Evolutionary conservation across 2,329 filamentous ascomycete genomes (phyloP).

Genomic region (Balansia obtecta): DNA sequence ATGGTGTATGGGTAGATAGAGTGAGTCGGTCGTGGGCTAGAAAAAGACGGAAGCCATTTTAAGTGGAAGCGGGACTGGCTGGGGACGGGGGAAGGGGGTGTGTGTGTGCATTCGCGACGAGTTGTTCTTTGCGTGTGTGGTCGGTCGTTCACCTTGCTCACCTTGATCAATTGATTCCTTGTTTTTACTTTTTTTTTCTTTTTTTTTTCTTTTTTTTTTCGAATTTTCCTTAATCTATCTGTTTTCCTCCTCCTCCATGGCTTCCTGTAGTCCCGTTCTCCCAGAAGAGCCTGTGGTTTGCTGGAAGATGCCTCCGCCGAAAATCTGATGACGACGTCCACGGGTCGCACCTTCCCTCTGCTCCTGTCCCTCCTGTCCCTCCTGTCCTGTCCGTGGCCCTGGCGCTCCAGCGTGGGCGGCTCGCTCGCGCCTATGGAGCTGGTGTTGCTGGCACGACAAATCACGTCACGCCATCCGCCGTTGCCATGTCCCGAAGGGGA

Average conservation of each 20-base stretch:
- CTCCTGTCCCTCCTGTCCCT: too few relatives aligned
- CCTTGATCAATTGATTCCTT: not conserved
- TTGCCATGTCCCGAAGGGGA: slow-evolving; percentile 18
- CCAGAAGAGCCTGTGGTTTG: too few relatives aligned
- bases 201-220: not conserved
- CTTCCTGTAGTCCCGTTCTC: too few relatives aligned
- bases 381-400: too few relatives aligned
- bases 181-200: not conserved
- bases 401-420: not conserved
- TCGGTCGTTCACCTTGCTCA: too few relatives aligned
- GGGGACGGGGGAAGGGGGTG: not conserved
- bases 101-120: not conserved
- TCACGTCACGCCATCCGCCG: slow-evolving; percentile 18
- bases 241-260: too few relatives aligned
- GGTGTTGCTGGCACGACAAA: slow-evolving; percentile 13
- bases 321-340: not conserved
- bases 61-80: not conserved
- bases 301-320: too few relatives aligned
- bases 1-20: too few relatives aligned
- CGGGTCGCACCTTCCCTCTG: not conserved
- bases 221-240: too few relatives aligned
- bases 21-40: not conserved
- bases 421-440: slow-evolving; percentile 4
- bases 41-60: not conserved
- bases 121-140: not conserved